Conservation (phyloP, 2,329 filamentous ascomycete species). For the Xylariaceae sp. region DNA sequence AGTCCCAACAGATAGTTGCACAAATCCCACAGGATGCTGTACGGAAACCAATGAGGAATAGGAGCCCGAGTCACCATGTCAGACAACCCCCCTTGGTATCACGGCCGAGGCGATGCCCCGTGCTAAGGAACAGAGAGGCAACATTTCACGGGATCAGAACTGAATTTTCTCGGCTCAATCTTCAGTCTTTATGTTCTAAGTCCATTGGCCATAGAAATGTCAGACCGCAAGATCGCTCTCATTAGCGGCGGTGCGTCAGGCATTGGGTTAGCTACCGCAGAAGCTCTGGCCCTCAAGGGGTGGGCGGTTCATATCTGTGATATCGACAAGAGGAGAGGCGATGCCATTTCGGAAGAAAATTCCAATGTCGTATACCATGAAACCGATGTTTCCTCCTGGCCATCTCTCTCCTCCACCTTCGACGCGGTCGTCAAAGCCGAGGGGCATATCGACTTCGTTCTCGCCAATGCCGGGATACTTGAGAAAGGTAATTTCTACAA, state of each 20-base stretch:
- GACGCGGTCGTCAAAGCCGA: conserved; percentile 16
- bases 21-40: no score
- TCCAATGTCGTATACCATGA: conserved; percentile 11
- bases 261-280: conserved; percentile 25
- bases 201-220: conserved; percentile 1
- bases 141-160: no score
- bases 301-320: conserved; percentile 26
- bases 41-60: no score
- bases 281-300: conserved; percentile 17
- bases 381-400: conserved; percentile 20
- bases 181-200: no score
- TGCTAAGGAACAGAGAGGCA: no score
- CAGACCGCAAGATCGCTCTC: conserved; percentile 18
- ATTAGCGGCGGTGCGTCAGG: conserved; percentile 27
- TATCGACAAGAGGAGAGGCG: conserved; percentile 5
- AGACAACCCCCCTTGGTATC: no score
- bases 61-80: no score
- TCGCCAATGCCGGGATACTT: conserved; percentile 25
- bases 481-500: conserved; percentile 22
- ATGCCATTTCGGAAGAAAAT: not conserved
- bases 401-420: conserved; percentile 19
- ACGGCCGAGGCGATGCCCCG: no score
- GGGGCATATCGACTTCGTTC: conserved; percentile 23
- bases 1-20: no score
- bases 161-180: no score